These are phyloP conservation scores for Talaromyces marneffei DNA, from an alignment of 2,329 filamentous ascomycete genomes.

Conservation along the genomic window DNA sequence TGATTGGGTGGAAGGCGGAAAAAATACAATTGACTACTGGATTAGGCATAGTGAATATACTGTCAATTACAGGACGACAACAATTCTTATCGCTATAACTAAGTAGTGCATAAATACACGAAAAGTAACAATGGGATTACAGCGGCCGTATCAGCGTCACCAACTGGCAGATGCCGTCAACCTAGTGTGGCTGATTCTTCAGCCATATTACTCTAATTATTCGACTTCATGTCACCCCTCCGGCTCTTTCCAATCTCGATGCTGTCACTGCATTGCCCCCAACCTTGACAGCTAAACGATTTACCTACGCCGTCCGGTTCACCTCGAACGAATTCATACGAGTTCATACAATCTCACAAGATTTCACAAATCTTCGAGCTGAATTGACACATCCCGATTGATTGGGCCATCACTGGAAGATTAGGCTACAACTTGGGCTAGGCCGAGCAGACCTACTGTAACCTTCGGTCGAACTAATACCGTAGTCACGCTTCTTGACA, in stretches of 20 bases:
- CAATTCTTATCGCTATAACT: neutral
- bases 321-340: neutral
- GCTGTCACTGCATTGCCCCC: neutral
- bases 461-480: neutral
- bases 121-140: neutral
- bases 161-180: neutral
- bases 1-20: neutral
- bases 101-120: neutral
- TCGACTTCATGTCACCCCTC: neutral
- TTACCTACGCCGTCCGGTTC: neutral
- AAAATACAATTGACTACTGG: neutral
- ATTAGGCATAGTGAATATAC: neutral
- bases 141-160: neutral
- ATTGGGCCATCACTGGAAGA: neutral
- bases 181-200: neutral
- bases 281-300: neutral
- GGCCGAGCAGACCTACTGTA: neutral
- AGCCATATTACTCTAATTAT: neutral
- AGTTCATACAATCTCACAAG: neutral
- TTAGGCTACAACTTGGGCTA: conserved; percentile 1
- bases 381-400: neutral
- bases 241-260: neutral
- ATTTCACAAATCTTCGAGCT: neutral
- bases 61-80: neutral
- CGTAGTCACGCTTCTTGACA: neutral